Conservation (phyloP, 192 early-diverging fungal species). For the Phycomyces blakesleeanus region DNA sequence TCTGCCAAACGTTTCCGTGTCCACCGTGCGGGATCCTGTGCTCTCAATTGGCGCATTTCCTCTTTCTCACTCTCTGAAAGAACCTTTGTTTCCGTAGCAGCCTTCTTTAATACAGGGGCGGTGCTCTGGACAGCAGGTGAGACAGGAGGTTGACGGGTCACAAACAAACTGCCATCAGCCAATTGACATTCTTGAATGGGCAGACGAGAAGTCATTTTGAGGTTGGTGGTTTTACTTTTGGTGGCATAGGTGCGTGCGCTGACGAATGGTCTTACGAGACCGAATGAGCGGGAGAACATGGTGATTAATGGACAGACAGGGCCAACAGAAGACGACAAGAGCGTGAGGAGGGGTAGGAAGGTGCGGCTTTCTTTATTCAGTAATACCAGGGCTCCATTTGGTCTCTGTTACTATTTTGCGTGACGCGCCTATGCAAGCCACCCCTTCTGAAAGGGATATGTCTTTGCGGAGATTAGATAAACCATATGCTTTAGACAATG, state of each 20-base stretch:
- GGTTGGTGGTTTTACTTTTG: constrained; percentile 34
- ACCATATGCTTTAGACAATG: too few species aligned
- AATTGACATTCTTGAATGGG: constrained; percentile 18
- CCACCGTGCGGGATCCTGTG: constrained; percentile 34
- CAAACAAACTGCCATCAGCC: constrained; percentile 17
- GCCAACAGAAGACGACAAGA: too few species aligned
- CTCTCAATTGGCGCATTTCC: constrained; percentile 32
- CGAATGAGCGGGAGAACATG: constrained; percentile 1
- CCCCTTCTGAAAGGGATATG: too few species aligned
- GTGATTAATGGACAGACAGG: too few species aligned
- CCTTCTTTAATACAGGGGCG: constrained; percentile 10
- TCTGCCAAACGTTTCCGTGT: constrained; percentile 33
- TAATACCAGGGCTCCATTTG: too few species aligned
- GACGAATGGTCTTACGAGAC: constrained; percentile 2
- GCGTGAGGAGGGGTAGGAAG: too few species aligned
- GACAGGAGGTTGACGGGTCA: constrained; percentile 26
- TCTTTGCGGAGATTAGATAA: too few species aligned
- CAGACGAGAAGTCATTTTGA: constrained; percentile 24
- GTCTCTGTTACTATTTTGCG: too few species aligned
- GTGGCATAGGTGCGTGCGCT: constrained; percentile 30
- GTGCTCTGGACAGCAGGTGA: constrained; percentile 10
- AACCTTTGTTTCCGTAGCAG: neutral
- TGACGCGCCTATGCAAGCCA: too few species aligned
- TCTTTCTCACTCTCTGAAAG: constrained; percentile 25
- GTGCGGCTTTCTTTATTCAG: too few species aligned